Conservation (phyloP, 176 grass and related monocot species). For the Calamus simplicifolius region DNA sequence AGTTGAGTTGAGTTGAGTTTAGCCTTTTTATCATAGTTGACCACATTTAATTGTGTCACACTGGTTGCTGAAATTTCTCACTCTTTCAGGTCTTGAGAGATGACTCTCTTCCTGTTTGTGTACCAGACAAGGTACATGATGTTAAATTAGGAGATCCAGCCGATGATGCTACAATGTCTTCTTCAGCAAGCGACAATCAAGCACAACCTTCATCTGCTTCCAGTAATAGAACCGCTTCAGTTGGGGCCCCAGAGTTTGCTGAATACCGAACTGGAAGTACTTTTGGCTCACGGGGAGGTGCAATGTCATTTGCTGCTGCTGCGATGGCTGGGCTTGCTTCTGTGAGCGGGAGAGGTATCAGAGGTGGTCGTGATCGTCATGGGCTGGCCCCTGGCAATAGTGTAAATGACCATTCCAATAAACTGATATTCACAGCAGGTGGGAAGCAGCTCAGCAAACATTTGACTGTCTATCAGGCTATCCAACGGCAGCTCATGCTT, state of each 20-base stretch:
- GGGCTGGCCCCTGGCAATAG: conserved; percentile 34
- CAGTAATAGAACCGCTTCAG: conserved; percentile 31
- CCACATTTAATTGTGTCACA: too few relatives aligned
- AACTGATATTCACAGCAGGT: conserved; percentile 61
- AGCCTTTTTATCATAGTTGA: too few relatives aligned
- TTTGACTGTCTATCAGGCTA: conserved; percentile 81
- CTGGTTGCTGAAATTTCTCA: conserved; percentile 3
- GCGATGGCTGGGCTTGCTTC: conserved; percentile 80
- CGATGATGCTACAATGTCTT: conserved; percentile 40
- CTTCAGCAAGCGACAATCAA: conserved; percentile 44
- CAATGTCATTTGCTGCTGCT: conserved; percentile 86
- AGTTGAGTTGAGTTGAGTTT: too few relatives aligned
- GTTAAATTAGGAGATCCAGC: conserved; percentile 60
- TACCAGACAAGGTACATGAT: conserved; percentile 64
- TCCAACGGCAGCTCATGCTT: conserved; percentile 54
- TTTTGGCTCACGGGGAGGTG: conserved; percentile 52
- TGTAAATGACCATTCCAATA: conserved; percentile 39
- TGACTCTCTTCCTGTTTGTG: conserved; percentile 56
- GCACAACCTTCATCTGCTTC: conserved; percentile 41
- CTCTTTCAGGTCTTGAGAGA: conserved; percentile 49
- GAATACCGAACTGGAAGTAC: conserved; percentile 47
- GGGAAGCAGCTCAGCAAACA: conserved; percentile 78
- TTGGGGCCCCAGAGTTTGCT: conserved; percentile 27
- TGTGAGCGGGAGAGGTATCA: conserved; percentile 49
- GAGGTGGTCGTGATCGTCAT: conserved; percentile 50